phyloP scores from a whole-genome alignment of 495 filamentous ascomycete species.

The Apodospora peruviana region DNA sequence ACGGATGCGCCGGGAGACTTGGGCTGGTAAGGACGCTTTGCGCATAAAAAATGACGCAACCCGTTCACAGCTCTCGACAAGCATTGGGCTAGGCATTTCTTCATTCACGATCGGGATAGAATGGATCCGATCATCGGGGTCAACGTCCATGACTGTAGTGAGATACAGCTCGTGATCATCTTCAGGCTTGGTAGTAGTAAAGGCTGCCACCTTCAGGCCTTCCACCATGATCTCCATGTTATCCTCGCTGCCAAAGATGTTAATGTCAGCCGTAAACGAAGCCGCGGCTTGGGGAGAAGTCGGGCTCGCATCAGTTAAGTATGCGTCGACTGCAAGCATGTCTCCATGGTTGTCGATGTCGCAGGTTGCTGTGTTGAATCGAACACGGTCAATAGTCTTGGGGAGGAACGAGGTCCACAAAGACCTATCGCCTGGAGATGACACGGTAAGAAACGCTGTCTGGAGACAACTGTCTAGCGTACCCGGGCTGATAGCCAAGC shows the following conservation, averaged over 20 bases:
- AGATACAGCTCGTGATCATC: constrained; percentile 41
- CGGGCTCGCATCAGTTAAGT: constrained; percentile 20
- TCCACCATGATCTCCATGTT: constrained; percentile 36
- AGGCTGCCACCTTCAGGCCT: constrained; percentile 32
- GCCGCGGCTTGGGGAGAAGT: constrained; percentile 20
- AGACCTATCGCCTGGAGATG: constrained; percentile 38
- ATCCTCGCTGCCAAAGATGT: constrained; percentile 28
- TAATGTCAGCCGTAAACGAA: constrained; percentile 30
- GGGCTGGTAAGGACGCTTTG: background rate
- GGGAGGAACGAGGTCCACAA: constrained; percentile 44
- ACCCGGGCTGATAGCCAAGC: constrained; percentile 38
- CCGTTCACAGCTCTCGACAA: constrained; percentile 32
- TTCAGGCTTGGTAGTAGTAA: constrained; percentile 29
- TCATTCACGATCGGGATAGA: background rate
- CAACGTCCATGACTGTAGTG: constrained; percentile 31
- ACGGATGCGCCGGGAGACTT: background rate
- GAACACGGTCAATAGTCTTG: constrained; percentile 22
- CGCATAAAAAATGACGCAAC: constrained; percentile 30
- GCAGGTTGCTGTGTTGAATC: constrained; percentile 34
- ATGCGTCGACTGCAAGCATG: constrained; percentile 29
- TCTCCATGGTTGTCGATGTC: constrained; percentile 16
- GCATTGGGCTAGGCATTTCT: constrained; percentile 6
- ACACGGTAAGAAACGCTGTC: constrained; percentile 35
- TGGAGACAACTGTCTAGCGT: constrained; percentile 47
- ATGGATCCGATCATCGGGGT: constrained; percentile 37